These are phyloP conservation scores for Paraglomus occultum DNA, from an alignment of 192 early-diverging fungal genomes.

Conservation along the genomic window DNA sequence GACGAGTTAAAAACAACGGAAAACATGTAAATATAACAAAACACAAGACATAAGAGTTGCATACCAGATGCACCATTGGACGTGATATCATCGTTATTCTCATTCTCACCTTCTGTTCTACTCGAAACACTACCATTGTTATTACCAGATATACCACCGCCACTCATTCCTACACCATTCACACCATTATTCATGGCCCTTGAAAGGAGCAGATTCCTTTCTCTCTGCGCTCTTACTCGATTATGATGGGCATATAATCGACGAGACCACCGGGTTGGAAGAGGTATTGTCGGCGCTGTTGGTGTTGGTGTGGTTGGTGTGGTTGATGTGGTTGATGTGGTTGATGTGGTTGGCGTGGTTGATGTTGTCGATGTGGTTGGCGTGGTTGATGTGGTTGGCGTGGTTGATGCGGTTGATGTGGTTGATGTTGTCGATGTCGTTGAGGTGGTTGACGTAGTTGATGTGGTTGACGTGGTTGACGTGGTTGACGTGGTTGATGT, in stretches of 20 bases:
- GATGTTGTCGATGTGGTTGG: conserved; percentile 19
- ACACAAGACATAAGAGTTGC: not conserved
- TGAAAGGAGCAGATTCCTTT: not conserved
- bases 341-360: not conserved
- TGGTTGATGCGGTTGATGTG: conserved; percentile 23
- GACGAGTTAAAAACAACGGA: conserved; percentile 18
- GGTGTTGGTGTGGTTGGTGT: not conserved
- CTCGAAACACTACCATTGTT: conserved; percentile 29
- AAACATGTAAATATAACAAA: conserved; percentile 18
- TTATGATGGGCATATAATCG: not conserved
- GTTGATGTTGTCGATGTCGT: conserved; percentile 1
- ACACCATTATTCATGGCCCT: conserved; percentile 1
- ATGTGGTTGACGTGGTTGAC: too few relatives aligned
- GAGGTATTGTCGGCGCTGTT: conserved; percentile 3
- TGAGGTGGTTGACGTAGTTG: too few relatives aligned
- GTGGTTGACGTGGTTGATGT: not conserved
- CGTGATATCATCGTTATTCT: not conserved
- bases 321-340: not conserved
- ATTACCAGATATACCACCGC: conserved; percentile 24
- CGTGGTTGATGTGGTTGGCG: conserved; percentile 23
- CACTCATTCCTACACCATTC: conserved; percentile 9
- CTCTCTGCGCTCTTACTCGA: not conserved
- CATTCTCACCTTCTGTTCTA: not conserved
- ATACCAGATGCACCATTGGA: not conserved
- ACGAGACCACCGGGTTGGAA: conserved; percentile 1